These are phyloP conservation scores for Penstemon davidsonii DNA, from an alignment of 257 asterid species.

Conservation along the genomic window DNA sequence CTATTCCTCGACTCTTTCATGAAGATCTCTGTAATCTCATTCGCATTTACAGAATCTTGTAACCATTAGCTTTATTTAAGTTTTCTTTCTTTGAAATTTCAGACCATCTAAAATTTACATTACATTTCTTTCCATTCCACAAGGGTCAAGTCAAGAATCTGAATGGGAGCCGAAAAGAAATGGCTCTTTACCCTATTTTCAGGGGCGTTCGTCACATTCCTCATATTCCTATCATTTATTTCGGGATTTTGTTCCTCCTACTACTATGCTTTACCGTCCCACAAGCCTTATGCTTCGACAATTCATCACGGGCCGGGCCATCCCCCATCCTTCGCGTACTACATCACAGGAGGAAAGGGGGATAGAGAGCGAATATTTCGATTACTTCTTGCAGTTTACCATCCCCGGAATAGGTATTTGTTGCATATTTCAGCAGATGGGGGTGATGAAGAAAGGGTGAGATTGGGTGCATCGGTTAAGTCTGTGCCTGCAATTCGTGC, in stretches of 20 bases:
- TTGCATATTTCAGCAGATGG: constrained; percentile 83
- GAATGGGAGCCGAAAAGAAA: constrained; percentile 87
- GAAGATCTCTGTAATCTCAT: constrained; percentile 30
- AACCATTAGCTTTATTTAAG: constrained; percentile 13
- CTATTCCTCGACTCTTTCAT: neutral
- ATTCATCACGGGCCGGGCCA: constrained; percentile 72
- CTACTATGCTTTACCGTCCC: constrained; percentile 59
- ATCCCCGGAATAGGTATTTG: constrained; percentile 93
- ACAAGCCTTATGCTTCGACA: constrained; percentile 55
- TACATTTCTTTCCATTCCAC: constrained; percentile 25
- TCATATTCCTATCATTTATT: constrained; percentile 71
- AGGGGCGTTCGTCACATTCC: constrained; percentile 76
- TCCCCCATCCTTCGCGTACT: constrained; percentile 86
- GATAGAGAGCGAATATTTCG: constrained; percentile 79
- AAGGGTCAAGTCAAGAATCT: constrained; percentile 24
- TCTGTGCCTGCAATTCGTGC: constrained; percentile 76
- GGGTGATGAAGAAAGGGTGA: constrained; percentile 67
- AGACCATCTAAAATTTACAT: neutral
- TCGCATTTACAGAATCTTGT: constrained; percentile 21
- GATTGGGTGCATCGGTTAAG: constrained; percentile 61
- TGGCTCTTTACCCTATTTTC: constrained; percentile 91
- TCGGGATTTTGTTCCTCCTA: constrained; percentile 80
- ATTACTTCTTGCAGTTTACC: constrained; percentile 83
- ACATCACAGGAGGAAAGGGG: constrained; percentile 78
- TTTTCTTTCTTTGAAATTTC: constrained; percentile 9